Conservation (phyloP, 202 grass and related monocot species). For the Musa balbisiana region DNA sequence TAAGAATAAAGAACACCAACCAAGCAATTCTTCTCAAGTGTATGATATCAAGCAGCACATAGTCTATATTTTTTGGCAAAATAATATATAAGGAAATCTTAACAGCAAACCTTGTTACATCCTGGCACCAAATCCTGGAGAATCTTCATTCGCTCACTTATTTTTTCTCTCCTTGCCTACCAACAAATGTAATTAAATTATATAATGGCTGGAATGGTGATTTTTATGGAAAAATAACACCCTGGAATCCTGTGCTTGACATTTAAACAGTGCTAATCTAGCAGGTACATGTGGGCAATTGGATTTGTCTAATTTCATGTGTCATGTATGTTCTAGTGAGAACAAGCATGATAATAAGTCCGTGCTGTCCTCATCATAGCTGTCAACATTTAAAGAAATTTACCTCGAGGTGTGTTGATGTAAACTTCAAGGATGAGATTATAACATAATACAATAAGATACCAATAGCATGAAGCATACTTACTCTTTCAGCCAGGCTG, state of each 20-base stretch:
- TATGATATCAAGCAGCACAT: neutral
- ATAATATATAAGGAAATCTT: slow-evolving; percentile 4
- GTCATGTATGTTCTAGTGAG: neutral
- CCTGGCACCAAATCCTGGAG: slow-evolving; percentile 97
- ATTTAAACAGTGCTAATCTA: neutral
- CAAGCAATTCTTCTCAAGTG: neutral
- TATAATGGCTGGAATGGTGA: slow-evolving; percentile 2
- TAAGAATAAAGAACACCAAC: neutral
- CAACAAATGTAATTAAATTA: slow-evolving; percentile 23
- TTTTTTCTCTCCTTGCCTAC: slow-evolving; percentile 94
- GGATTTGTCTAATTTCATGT: neutral
- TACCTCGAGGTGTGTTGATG: neutral
- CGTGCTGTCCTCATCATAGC: no score
- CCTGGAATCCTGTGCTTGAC: neutral
- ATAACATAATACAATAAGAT: neutral
- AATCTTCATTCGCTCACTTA: slow-evolving; percentile 94
- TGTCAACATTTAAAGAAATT: neutral
- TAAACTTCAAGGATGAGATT: neutral
- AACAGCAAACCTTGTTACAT: slow-evolving; percentile 74
- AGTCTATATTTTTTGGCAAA: neutral
- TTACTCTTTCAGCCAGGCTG: slow-evolving; percentile 97
- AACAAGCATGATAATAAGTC: no score
- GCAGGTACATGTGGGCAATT: neutral
- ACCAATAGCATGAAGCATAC: neutral
- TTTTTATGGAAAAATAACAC: slow-evolving; percentile 1